Conservation (phyloP, 139 green algal species). For the Coelastrella sp. region DNA sequence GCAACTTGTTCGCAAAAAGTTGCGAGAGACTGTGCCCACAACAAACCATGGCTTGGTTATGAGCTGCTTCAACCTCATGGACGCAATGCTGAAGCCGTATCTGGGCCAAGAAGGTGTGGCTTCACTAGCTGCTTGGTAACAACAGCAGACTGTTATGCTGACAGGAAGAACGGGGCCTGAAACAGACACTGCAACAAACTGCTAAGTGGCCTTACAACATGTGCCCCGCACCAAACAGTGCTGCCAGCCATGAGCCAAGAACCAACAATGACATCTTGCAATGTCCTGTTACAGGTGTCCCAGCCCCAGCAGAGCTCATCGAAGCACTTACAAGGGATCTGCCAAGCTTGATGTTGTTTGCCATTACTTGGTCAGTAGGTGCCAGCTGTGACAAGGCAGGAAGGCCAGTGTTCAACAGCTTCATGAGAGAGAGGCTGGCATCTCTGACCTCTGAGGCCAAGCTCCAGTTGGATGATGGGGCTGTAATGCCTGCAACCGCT, state of each 20-base stretch:
- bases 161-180: too few species aligned
- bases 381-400: constrained; percentile 77
- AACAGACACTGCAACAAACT: too few species aligned
- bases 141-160: too few species aligned
- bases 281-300: background rate
- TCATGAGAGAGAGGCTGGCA: constrained; percentile 58
- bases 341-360: constrained; percentile 79
- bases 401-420: constrained; percentile 70
- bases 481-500: constrained; percentile 47
- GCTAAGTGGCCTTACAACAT: too few species aligned
- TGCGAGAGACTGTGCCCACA: constrained; percentile 85
- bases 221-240: too few species aligned
- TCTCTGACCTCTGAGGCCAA: background rate
- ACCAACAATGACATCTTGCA: too few species aligned
- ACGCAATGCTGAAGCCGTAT: constrained; percentile 82
- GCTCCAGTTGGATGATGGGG: background rate
- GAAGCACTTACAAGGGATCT: constrained; percentile 55
- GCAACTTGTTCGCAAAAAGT: constrained; percentile 71
- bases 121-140: too few species aligned
- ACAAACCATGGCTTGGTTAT: constrained; percentile 77
- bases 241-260: too few species aligned
- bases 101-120: constrained; percentile 24
- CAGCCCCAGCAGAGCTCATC: constrained; percentile 56
- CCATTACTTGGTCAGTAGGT: constrained; percentile 82
- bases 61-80: constrained; percentile 82